These are phyloP conservation scores for Jaltomata sinuosa DNA, from an alignment of 257 asterid genomes.

Conservation along the genomic window DNA sequence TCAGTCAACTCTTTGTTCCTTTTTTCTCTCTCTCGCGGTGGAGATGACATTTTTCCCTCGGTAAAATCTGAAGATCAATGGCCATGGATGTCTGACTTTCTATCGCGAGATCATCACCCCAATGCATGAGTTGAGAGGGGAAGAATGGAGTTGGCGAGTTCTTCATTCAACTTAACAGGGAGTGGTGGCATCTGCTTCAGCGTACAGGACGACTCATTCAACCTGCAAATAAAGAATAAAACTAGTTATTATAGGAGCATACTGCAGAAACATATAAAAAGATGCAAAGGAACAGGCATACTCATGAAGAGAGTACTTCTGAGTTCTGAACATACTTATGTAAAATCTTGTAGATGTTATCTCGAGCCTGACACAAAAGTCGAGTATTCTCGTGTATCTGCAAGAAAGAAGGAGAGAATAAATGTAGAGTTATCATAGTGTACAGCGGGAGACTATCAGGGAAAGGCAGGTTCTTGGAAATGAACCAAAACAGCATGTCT, in stretches of 20 bases:
- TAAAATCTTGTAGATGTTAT: conserved; percentile 55
- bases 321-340: conserved; percentile 33
- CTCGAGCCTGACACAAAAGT: conserved; percentile 68
- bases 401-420: not conserved
- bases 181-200: conserved; percentile 70
- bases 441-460: not conserved
- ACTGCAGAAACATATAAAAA: not conserved
- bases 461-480: not conserved
- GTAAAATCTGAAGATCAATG: not conserved
- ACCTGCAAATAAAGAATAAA: conserved; percentile 26
- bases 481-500: not conserved
- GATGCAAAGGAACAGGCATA: not conserved
- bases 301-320: not conserved
- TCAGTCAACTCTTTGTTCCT: not conserved
- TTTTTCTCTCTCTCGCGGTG: not conserved
- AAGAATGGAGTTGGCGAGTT: conserved; percentile 63
- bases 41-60: not conserved
- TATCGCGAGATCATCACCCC: not conserved
- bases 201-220: conserved; percentile 37
- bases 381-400: conserved; percentile 68
- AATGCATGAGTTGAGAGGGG: conserved; percentile 33
- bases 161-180: conserved; percentile 49
- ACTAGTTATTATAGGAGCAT: not conserved
- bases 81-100: not conserved
- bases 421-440: not conserved